A percentile compares a stretch with the other conserved stretches of the same genome.
Evolutionary conservation across 257 asterid genomes (phyloP).

Genomic region (Salvia rosmarinus): DNA sequence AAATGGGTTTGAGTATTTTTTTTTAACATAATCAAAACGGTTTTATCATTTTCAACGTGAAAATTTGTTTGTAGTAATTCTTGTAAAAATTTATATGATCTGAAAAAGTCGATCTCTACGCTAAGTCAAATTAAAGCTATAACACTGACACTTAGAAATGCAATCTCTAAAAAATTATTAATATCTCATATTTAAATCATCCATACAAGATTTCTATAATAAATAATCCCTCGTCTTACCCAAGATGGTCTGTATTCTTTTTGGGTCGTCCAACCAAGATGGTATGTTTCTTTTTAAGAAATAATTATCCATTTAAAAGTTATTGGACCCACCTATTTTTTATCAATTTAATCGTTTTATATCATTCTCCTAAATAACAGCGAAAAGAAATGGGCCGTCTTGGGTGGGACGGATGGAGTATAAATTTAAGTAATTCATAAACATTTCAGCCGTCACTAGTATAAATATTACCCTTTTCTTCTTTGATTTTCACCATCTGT

Average conservation of each 20-base stretch:
- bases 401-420: too few relatives aligned
- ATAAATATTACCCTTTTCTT: background rate
- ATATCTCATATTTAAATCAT: background rate
- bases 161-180: background rate
- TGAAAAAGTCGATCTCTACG: background rate
- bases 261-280: too few relatives aligned
- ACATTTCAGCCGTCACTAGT: background rate
- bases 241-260: too few relatives aligned
- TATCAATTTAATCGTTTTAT: too few relatives aligned
- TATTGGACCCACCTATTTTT: too few relatives aligned
- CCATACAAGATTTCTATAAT: background rate
- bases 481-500: conserved; percentile 6
- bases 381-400: too few relatives aligned
- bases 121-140: background rate
- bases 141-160: background rate
- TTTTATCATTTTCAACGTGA: background rate
- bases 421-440: background rate
- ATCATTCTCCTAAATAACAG: too few relatives aligned
- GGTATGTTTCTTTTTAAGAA: too few relatives aligned
- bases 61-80: background rate
- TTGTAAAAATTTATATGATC: background rate
- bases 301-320: too few relatives aligned
- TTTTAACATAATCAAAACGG: background rate
- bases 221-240: too few relatives aligned
- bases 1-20: background rate